phyloP scores from a whole-genome alignment of 1,284 basidiomycete genomes.

The Austroboletus novae-zelandiae region DNA sequence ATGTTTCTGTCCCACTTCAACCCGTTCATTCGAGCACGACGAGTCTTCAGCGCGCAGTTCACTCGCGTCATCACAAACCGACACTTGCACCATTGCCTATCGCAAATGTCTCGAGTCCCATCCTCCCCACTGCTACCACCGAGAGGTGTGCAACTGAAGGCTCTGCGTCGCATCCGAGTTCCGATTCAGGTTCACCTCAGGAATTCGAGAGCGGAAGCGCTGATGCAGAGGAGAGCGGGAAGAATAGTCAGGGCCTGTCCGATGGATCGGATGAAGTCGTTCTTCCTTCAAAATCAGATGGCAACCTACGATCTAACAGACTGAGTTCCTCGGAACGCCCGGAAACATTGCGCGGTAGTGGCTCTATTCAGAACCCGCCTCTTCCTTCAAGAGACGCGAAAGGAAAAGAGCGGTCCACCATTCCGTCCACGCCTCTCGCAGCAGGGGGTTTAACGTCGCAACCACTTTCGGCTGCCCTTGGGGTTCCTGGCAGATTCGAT shows the following conservation, averaged over 20 bases:
- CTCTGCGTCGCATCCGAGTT: slow-evolving; percentile 12
- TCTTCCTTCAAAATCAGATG: background rate
- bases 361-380: background rate
- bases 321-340: background rate
- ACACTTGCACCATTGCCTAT: slow-evolving; percentile 12
- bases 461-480: background rate
- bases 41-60: background rate
- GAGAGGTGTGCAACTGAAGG: slow-evolving; percentile 4
- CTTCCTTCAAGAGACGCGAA: background rate
- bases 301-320: slow-evolving; percentile 3
- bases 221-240: slow-evolving; percentile 11
- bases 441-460: slow-evolving; percentile 1
- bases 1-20: slow-evolving; percentile 21
- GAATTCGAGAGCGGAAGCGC: slow-evolving; percentile 16
- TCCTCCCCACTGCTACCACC: slow-evolving; percentile 1
- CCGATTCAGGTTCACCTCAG: slow-evolving; percentile 11
- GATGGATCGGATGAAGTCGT: slow-evolving; percentile 10
- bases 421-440: background rate
- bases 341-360: slow-evolving; percentile 1
- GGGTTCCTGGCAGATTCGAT: slow-evolving; percentile 4
- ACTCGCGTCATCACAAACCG: slow-evolving; percentile 4
- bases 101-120: slow-evolving; percentile 19
- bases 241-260: slow-evolving; percentile 1
- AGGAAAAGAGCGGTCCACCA: background rate
- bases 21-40: background rate